Evolutionary conservation across 306 rosid species (phyloP).

Genomic region (Vigna unguiculata): DNA sequence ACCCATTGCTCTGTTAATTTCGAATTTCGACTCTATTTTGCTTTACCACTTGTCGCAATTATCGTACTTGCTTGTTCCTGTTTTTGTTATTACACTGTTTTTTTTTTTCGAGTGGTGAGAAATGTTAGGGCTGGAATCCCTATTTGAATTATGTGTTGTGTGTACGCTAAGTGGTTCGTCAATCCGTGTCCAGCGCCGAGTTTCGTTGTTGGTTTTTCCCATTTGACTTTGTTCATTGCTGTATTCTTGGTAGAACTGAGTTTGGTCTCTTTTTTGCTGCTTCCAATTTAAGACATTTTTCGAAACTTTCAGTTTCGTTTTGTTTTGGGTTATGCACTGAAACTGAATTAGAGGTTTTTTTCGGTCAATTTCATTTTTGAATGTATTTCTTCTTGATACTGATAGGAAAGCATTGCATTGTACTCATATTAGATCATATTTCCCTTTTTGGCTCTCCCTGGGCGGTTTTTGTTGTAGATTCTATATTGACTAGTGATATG

Average conservation of each 20-base stretch:
- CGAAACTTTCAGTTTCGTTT: conserved; percentile 27
- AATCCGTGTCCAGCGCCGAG: conserved; percentile 19
- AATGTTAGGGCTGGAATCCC: conserved; percentile 48
- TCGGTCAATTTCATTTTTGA: not conserved
- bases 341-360: conserved; percentile 30
- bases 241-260: conserved; percentile 5
- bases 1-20: conserved; percentile 42
- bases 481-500: too few relatives aligned
- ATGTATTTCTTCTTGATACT: not conserved
- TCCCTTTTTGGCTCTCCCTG: conserved; percentile 28
- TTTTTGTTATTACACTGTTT: not conserved
- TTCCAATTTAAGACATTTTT: not conserved
- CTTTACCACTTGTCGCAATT: conserved; percentile 26
- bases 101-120: not conserved
- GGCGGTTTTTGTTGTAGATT: not conserved
- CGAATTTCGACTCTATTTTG: conserved; percentile 47
- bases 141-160: conserved; percentile 31
- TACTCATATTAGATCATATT: conserved; percentile 18
- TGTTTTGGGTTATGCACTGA: conserved; percentile 41
- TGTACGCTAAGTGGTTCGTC: conserved; percentile 28
- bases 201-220: conserved; percentile 20
- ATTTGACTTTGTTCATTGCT: conserved; percentile 30
- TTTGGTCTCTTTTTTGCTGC: conserved; percentile 7
- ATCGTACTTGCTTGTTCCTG: not conserved
- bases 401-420: not conserved